phyloP scores from a whole-genome alignment of 805 yeast species.

The Candida tammaniensis region DNA sequence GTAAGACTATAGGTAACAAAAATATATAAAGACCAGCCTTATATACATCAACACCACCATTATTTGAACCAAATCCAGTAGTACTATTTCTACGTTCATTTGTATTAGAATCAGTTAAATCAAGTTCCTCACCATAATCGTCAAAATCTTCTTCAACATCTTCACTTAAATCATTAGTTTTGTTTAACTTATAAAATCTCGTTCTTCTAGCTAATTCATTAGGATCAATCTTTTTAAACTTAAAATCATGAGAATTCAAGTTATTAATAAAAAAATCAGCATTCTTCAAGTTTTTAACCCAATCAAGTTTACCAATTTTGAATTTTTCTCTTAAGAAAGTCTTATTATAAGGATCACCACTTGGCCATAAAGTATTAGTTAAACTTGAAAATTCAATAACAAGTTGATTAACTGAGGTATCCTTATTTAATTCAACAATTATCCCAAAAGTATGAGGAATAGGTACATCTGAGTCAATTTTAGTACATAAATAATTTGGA shows the following conservation, averaged over 20 bases:
- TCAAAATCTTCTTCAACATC: slow-evolving; percentile 7
- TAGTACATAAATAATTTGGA: slow-evolving; percentile 36
- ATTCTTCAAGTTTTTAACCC: slow-evolving; percentile 43
- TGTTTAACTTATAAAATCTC: slow-evolving; percentile 25
- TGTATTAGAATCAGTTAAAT: neutral
- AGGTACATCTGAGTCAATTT: slow-evolving; percentile 37
- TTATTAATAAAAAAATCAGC: slow-evolving; percentile 44
- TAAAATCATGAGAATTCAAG: slow-evolving; percentile 42
- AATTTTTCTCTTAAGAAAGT: slow-evolving; percentile 44
- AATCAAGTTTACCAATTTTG: slow-evolving; percentile 45
- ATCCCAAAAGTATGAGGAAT: slow-evolving; percentile 55
- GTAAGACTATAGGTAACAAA: slow-evolving; percentile 59
- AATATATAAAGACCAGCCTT: slow-evolving; percentile 73
- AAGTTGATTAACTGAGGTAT: slow-evolving; percentile 35
- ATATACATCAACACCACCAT: slow-evolving; percentile 16
- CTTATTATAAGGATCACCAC: slow-evolving; percentile 49
- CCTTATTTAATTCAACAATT: slow-evolving; percentile 42
- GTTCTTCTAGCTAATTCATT: slow-evolving; percentile 44
- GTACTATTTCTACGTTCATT: neutral
- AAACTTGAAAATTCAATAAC: slow-evolving; percentile 42
- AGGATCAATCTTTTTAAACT: slow-evolving; percentile 37
- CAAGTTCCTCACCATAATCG: slow-evolving; percentile 6
- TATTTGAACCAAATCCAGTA: neutral
- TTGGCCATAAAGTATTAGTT: slow-evolving; percentile 51
- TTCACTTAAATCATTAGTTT: slow-evolving; percentile 14